phyloP scores from a whole-genome alignment of 1,284 basidiomycete genomes.

The Xanthoconium separans region DNA sequence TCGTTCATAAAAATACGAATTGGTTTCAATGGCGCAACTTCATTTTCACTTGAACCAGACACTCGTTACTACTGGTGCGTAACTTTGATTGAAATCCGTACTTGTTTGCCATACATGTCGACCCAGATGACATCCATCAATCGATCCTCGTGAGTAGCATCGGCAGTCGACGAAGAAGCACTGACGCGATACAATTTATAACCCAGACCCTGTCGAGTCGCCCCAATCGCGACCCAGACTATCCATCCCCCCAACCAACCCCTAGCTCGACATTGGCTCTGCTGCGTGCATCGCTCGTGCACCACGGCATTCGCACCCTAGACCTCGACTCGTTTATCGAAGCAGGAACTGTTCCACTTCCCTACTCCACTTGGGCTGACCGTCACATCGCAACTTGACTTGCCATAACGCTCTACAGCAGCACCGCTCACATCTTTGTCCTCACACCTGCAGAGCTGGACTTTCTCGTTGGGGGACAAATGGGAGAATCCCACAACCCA shows the following conservation, averaged over 20 bases:
- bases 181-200: neutral
- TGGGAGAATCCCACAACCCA: neutral
- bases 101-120: no score
- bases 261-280: constrained; percentile 8
- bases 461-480: constrained; percentile 22
- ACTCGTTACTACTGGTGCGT: no score
- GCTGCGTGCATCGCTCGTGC: constrained; percentile 12
- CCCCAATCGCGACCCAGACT: constrained; percentile 11
- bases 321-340: no score
- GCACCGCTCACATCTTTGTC: constrained; percentile 3
- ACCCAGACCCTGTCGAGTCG: neutral
- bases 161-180: no score
- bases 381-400: constrained; percentile 14
- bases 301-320: constrained; percentile 14
- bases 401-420: constrained; percentile 4
- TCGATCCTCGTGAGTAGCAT: no score
- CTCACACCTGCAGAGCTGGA: constrained; percentile 20
- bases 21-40: no score
- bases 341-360: no score
- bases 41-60: no score
- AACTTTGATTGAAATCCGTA: no score
- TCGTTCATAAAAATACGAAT: neutral
- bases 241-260: constrained; percentile 8
- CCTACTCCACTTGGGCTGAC: constrained; percentile 13
- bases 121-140: no score